phyloP scores from a whole-genome alignment of 495 filamentous ascomycete genomes.

The Xylaria flabelliformis region DNA sequence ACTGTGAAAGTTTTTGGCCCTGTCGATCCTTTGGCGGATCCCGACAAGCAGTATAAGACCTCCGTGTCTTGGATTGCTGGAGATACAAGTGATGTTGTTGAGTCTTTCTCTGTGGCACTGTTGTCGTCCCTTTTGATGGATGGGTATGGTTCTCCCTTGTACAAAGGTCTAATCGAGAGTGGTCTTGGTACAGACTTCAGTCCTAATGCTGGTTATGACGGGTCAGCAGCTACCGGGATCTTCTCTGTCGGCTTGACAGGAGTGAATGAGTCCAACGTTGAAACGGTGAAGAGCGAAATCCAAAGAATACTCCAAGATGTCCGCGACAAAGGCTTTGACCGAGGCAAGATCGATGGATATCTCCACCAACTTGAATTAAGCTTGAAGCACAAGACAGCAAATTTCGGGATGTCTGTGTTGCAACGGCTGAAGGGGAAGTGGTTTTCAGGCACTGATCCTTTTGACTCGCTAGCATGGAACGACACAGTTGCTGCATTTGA shows the following conservation, averaged over 20 bases:
- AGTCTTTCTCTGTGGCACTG: constrained; percentile 84
- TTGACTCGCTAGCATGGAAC: constrained; percentile 88
- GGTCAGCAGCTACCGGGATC: constrained; percentile 73
- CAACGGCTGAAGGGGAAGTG: constrained; percentile 85
- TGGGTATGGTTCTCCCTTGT: constrained; percentile 94
- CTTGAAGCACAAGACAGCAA: constrained; percentile 92
- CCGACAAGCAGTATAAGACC: constrained; percentile 88
- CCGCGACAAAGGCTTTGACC: constrained; percentile 78
- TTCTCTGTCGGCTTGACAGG: constrained; percentile 92
- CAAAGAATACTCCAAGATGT: constrained; percentile 69
- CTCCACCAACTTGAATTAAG: constrained; percentile 90
- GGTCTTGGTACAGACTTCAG: constrained; percentile 92
- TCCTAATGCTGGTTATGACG: constrained; percentile 90
- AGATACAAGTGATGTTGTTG: constrained; percentile 77
- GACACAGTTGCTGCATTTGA: constrained; percentile 84
- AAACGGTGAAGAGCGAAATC: constrained; percentile 75
- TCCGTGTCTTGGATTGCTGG: constrained; percentile 92
- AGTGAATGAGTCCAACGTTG: constrained; percentile 77
- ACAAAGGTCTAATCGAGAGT: constrained; percentile 86
- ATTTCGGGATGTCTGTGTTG: constrained; percentile 90
- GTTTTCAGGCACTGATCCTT: constrained; percentile 94
- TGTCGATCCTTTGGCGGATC: constrained; percentile 84
- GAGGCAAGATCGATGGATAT: constrained; percentile 88
- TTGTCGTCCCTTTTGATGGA: constrained; percentile 84
- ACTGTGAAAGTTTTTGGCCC: constrained; percentile 78